A percentile compares a stretch with the other conserved stretches of the same genome.
Conservation (phyloP, 2,329 filamentous ascomycete species). For the Colletotrichum musae region DNA sequence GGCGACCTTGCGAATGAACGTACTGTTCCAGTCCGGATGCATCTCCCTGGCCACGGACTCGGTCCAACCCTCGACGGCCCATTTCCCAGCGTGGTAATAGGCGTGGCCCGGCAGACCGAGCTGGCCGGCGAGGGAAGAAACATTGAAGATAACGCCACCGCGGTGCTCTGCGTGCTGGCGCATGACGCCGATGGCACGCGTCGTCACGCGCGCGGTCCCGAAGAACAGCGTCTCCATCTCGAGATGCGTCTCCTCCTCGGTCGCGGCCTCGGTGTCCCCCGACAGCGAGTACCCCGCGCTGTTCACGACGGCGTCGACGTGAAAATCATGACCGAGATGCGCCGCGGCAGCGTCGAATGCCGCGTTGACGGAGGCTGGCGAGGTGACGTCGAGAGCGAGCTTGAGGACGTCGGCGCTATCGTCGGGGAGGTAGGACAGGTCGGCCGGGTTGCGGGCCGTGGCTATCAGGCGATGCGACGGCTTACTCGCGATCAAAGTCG, state of each 20-base stretch:
- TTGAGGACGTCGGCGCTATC: no score
- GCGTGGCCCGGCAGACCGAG: slow-evolving; percentile 43
- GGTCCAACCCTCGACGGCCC: slow-evolving; percentile 45
- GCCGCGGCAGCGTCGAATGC: slow-evolving; percentile 51
- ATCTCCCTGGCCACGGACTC: slow-evolving; percentile 44
- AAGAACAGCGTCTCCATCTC: slow-evolving; percentile 62
- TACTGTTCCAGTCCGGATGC: slow-evolving; percentile 45
- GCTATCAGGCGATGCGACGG: slow-evolving; percentile 59
- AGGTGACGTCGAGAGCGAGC: slow-evolving; percentile 64
- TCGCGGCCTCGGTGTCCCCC: slow-evolving; percentile 49
- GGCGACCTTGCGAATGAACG: neutral
- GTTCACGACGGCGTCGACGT: slow-evolving; percentile 52
- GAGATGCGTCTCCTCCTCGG: slow-evolving; percentile 44
- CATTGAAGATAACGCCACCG: slow-evolving; percentile 46
- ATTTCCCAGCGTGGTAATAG: slow-evolving; percentile 46
- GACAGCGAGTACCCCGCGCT: slow-evolving; percentile 50
- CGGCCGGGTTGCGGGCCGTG: slow-evolving; percentile 60
- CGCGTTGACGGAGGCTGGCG: slow-evolving; percentile 50
- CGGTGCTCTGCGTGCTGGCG: slow-evolving; percentile 47
- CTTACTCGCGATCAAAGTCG: slow-evolving; percentile 54
- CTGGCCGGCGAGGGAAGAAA: slow-evolving; percentile 43
- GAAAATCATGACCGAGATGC: slow-evolving; percentile 49
- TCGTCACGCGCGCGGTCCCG: slow-evolving; percentile 56
- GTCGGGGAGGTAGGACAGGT: slow-evolving; percentile 57
- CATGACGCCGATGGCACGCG: slow-evolving; percentile 54